Conservation (phyloP, 2,329 filamentous ascomycete genomes). For the Penicillium sp. region DNA sequence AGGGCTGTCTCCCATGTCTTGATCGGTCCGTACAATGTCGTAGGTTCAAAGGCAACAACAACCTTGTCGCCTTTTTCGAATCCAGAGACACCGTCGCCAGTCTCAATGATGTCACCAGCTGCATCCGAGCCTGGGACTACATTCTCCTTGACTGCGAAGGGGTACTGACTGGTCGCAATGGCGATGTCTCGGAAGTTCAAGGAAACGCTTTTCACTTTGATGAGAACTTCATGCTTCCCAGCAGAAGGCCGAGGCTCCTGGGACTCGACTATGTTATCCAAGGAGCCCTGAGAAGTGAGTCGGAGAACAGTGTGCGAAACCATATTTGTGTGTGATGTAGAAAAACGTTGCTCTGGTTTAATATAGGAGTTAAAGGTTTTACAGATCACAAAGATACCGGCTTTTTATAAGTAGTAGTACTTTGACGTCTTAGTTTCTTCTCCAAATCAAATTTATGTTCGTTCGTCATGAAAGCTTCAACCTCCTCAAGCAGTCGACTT, state of each 20-base stretch:
- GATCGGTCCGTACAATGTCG: conserved; percentile 7
- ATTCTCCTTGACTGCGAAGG: conserved; percentile 46
- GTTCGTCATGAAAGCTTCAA: too few relatives aligned
- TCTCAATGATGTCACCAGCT: conserved; percentile 40
- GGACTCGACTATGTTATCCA: conserved; percentile 7
- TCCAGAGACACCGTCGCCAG: conserved; percentile 3
- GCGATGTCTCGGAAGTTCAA: conserved; percentile 45
- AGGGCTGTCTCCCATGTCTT: conserved; percentile 12
- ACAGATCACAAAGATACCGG: neutral
- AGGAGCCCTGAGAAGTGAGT: conserved; percentile 7
- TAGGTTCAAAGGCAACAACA: conserved; percentile 10
- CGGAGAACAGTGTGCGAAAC: conserved; percentile 14
- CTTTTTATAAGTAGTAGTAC: too few relatives aligned
- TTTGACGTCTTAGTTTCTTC: too few relatives aligned
- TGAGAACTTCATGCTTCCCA: conserved; percentile 63
- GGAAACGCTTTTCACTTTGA: conserved; percentile 52
- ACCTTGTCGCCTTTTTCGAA: conserved; percentile 54
- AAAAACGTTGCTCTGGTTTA: neutral
- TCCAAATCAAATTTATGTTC: too few relatives aligned
- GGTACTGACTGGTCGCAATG: conserved; percentile 48
- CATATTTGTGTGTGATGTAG: neutral
- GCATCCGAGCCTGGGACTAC: conserved; percentile 47
- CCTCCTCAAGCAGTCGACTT: too few relatives aligned
- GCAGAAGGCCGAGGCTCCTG: conserved; percentile 36
- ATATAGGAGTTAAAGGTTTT: neutral